Conservation (phyloP, 2,329 filamentous ascomycete genomes). For the Aureobasidium melanogenum region DNA sequence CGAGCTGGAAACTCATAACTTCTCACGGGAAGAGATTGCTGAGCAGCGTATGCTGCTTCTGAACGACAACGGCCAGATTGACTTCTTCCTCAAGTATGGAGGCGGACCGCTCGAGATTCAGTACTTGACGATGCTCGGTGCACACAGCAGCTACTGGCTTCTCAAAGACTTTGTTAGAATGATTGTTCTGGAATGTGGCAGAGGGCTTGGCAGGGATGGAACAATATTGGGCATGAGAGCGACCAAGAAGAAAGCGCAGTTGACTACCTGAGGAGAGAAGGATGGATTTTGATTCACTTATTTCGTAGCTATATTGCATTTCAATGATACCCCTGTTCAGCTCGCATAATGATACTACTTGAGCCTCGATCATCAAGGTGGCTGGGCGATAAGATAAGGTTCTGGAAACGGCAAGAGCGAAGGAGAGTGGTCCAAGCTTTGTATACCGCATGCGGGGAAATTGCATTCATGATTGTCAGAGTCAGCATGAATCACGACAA, state of each 20-base stretch:
- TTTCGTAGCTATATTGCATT: neutral
- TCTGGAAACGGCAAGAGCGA: neutral
- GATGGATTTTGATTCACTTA: neutral
- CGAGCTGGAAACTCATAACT: constrained; percentile 95
- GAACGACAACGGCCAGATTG: constrained; percentile 95
- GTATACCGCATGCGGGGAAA: constrained; percentile 2
- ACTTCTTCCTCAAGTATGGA: constrained; percentile 76
- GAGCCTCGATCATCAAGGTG: neutral
- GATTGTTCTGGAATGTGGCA: constrained; percentile 78
- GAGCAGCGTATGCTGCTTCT: constrained; percentile 80
- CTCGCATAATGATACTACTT: neutral
- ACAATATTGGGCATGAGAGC: constrained; percentile 47
- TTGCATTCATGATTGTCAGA: neutral
- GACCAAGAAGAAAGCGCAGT: constrained; percentile 37
- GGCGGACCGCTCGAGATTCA: constrained; percentile 87
- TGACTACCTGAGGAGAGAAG: neutral
- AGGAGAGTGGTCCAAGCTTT: neutral
- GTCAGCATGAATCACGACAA: neutral
- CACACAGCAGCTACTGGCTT: constrained; percentile 91
- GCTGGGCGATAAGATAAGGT: neutral
- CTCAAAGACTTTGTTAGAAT: constrained; percentile 82
- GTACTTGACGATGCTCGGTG: constrained; percentile 93
- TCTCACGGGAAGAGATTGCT: constrained; percentile 81
- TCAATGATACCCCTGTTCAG: neutral
- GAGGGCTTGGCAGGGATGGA: constrained; percentile 57